A percentile compares a stretch with the other conserved stretches of the same genome.
phyloP scores from a whole-genome alignment of 441 rosid species.

The Corymbia citriodora region DNA sequence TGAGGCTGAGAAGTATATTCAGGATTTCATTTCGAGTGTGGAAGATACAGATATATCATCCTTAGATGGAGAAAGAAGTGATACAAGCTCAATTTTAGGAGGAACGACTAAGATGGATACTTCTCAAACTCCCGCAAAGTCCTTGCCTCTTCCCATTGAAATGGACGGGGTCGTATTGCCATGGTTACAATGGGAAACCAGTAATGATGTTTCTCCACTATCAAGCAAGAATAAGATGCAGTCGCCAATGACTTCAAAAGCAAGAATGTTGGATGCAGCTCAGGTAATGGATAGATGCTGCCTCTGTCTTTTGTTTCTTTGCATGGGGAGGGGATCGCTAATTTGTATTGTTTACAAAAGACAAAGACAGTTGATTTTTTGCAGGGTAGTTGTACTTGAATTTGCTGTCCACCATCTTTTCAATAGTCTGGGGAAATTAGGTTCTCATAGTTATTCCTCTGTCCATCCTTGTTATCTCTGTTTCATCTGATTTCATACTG shows the following conservation, averaged over 20 bases:
- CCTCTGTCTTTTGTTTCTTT: background rate
- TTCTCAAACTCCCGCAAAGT: slow-evolving; percentile 30
- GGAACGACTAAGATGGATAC: slow-evolving; percentile 35
- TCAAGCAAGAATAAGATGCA: slow-evolving; percentile 27
- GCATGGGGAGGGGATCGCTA: background rate
- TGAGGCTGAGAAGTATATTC: slow-evolving; percentile 88
- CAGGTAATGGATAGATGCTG: slow-evolving; percentile 39
- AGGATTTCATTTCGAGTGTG: slow-evolving; percentile 82
- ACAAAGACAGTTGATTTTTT: background rate
- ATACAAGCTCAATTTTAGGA: slow-evolving; percentile 76
- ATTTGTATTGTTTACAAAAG: background rate
- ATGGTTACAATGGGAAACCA: slow-evolving; percentile 94
- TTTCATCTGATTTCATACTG: background rate
- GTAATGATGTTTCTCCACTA: slow-evolving; percentile 46
- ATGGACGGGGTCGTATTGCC: slow-evolving; percentile 90
- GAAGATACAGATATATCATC: slow-evolving; percentile 97
- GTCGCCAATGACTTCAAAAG: slow-evolving; percentile 23
- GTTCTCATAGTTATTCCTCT: background rate
- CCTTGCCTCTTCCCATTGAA: slow-evolving; percentile 40
- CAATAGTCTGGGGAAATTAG: background rate
- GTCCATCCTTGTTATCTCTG: background rate
- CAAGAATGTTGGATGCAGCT: slow-evolving; percentile 21
- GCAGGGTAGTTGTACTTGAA: background rate
- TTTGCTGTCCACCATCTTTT: background rate
- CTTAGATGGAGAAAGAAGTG: slow-evolving; percentile 88